A percentile compares a stretch with the other conserved stretches of the same genome.
Evolutionary conservation across 2,329 filamentous ascomycete genomes (phyloP).

Genomic region (Curvularia eragrostidis): DNA sequence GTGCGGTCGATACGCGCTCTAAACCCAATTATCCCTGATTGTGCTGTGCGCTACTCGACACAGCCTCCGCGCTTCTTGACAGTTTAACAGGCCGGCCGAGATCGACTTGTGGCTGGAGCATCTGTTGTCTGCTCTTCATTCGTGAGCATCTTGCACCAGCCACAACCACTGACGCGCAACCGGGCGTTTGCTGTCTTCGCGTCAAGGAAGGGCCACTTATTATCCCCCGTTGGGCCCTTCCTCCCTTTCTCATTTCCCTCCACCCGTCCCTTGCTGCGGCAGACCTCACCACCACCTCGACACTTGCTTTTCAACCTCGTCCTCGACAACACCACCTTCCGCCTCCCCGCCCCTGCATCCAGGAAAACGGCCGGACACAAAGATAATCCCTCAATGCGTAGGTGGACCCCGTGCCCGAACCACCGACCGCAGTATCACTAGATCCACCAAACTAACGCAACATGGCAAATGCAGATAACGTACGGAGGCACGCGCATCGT

Average conservation of each 20-base stretch:
- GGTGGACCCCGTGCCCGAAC: conserved; percentile 28
- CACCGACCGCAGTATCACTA: conserved; percentile 4
- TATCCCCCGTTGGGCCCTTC: conserved; percentile 13
- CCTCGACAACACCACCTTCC: conserved; percentile 17
- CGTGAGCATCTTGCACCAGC: conserved; percentile 3
- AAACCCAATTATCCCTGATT: conserved; percentile 14
- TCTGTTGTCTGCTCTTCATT: conserved; percentile 5
- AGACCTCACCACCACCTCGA: not conserved
- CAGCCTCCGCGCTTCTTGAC: conserved; percentile 6
- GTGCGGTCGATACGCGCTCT: not conserved
- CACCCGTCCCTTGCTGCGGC: conserved; percentile 9
- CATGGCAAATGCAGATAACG: conserved; percentile 38
- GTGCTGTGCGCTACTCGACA: conserved; percentile 1
- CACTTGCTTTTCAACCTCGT: conserved; percentile 14
- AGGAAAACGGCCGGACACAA: not conserved
- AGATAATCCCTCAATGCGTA: conserved; percentile 28
- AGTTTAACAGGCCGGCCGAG: not conserved
- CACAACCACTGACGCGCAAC: conserved; percentile 13
- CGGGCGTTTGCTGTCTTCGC: conserved; percentile 9
- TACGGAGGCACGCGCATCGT: conserved; percentile 47
- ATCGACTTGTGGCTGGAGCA: conserved; percentile 11
- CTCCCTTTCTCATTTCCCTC: conserved; percentile 17
- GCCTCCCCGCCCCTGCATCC: conserved; percentile 3
- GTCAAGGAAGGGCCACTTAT: conserved; percentile 16
- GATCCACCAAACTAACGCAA: conserved; percentile 17